A percentile compares a stretch with the other conserved stretches of the same genome.
phyloP scores from a whole-genome alignment of 345 rosid genomes.

The Balakata baccata region DNA sequence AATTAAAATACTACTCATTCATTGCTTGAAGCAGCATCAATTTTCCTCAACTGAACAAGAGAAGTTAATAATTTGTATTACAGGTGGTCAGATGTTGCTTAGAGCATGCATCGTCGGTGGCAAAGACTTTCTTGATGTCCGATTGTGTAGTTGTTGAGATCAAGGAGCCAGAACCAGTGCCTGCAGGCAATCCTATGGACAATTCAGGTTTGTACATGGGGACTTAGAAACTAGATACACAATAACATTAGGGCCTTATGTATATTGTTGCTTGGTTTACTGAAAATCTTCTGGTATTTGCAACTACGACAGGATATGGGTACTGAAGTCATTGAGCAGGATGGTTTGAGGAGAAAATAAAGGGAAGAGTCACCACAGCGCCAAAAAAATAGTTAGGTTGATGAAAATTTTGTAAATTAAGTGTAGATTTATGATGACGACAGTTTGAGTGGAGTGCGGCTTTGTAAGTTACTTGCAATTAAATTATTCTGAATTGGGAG shows the following conservation, averaged over 20 bases:
- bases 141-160: slow-evolving; percentile 98
- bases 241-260: no score
- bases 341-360: not conserved
- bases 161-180: slow-evolving; percentile 79
- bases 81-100: slow-evolving; percentile 99
- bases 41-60: no score
- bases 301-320: slow-evolving; percentile 42
- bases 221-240: no score
- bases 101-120: slow-evolving; percentile 98
- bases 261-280: not conserved
- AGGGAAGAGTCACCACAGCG: not conserved
- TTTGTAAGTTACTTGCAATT: not conserved
- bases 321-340: slow-evolving; percentile 24
- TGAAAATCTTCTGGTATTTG: not conserved
- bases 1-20: no score
- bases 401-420: no score
- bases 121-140: slow-evolving; percentile 96
- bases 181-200: slow-evolving; percentile 90
- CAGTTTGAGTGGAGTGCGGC: not conserved
- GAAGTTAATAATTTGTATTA: not conserved
- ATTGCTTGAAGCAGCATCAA: no score
- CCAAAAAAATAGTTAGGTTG: no score
- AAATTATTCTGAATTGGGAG: no score
- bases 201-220: slow-evolving; percentile 59
- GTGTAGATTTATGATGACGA: not conserved